A percentile compares a stretch with the other conserved stretches of the same genome.
Conservation (phyloP, 2,329 filamentous ascomycete genomes). For the Colletotrichum sojae region DNA sequence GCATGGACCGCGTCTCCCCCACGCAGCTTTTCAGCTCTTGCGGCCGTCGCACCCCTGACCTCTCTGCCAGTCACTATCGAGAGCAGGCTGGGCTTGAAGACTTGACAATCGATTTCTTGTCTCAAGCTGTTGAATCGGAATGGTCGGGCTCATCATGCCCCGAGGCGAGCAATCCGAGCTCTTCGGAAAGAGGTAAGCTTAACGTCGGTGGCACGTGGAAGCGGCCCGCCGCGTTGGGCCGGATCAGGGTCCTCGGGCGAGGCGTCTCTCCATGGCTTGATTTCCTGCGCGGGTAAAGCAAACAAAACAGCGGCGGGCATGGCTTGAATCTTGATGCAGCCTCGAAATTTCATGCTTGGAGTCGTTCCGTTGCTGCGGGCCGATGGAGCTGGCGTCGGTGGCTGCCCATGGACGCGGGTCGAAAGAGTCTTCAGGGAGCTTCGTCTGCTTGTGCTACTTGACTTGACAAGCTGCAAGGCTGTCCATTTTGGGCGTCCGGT, state of each 20-base stretch:
- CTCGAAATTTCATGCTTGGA: too few species aligned
- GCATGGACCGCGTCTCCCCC: too few species aligned
- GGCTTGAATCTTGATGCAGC: too few species aligned
- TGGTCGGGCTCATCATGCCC: neutral
- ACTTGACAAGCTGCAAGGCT: neutral
- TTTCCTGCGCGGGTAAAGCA: neutral
- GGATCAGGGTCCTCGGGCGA: neutral
- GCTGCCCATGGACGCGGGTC: neutral
- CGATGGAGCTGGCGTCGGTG: neutral
- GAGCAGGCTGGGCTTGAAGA: too few species aligned
- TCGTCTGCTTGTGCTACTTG: neutral
- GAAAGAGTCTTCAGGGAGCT: neutral
- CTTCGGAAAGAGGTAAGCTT: conserved; percentile 23
- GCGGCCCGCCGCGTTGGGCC: conserved; percentile 11
- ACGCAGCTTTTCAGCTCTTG: too few species aligned
- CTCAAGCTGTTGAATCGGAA: neutral
- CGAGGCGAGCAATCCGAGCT: neutral
- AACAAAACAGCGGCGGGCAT: too few species aligned
- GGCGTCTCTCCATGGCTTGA: neutral
- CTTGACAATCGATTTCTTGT: too few species aligned
- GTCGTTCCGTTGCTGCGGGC: neutral
- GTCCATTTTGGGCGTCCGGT: neutral
- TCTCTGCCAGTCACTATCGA: too few species aligned
- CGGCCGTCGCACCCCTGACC: too few species aligned
- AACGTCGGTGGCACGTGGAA: conserved; percentile 17